phyloP scores from a whole-genome alignment of 306 rosid genomes.

The Datisca glomerata region DNA sequence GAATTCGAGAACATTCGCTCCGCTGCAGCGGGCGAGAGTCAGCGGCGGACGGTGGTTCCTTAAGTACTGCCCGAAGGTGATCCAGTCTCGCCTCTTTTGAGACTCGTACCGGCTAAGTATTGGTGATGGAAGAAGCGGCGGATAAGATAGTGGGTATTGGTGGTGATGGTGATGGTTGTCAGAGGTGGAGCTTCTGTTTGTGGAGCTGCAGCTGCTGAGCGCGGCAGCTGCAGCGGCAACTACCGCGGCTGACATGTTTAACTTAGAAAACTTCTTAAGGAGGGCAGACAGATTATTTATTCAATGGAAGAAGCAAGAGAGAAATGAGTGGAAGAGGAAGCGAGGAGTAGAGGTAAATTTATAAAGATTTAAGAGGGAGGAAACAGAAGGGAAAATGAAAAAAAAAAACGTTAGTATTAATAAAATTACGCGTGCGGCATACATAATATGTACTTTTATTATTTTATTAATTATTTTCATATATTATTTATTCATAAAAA shows the following conservation, averaged over 20 bases:
- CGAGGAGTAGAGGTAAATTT: too few species aligned
- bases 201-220: constrained; percentile 7
- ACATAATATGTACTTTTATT: too few species aligned
- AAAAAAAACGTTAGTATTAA: too few species aligned
- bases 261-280: background rate
- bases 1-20: constrained; percentile 66
- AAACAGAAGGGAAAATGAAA: too few species aligned
- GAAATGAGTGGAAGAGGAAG: background rate
- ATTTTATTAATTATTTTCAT: too few species aligned
- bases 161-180: constrained; percentile 1
- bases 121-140: background rate
- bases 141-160: background rate
- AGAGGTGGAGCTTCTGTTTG: constrained; percentile 5
- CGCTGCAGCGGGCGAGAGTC: constrained; percentile 55
- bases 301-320: background rate
- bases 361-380: too few species aligned
- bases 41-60: constrained; percentile 82
- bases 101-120: constrained; percentile 61
- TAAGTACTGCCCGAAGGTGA: constrained; percentile 82
- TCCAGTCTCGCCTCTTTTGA: constrained; percentile 83
- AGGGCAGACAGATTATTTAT: background rate
- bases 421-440: too few species aligned
- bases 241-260: constrained; percentile 27
- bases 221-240: constrained; percentile 13
- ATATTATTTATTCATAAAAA: too few species aligned